A percentile compares a stretch with the other conserved stretches of the same genome.
Evolutionary conservation across 2,329 filamentous ascomycete species (phyloP).

Genomic region (Albifimbria verrucaria): DNA sequence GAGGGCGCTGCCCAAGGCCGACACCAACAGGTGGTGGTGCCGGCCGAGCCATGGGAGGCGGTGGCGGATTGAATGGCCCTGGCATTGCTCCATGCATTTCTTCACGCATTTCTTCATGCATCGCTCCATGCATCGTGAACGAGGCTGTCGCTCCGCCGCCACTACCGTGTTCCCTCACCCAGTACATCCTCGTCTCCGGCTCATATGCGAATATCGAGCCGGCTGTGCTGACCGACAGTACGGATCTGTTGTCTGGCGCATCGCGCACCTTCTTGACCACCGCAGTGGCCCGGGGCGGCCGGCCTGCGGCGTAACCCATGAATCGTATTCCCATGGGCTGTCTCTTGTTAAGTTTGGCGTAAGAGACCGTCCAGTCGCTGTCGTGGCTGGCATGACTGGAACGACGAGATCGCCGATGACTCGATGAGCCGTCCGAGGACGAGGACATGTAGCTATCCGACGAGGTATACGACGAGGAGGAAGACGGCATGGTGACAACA

Average conservation of each 20-base stretch:
- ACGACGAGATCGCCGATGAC: too few species aligned
- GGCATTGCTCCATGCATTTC: too few species aligned
- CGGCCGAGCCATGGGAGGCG: too few species aligned
- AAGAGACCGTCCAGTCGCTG: conserved; percentile 17
- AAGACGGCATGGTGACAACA: too few species aligned
- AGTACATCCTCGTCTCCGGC: conserved; percentile 20
- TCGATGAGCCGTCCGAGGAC: too few species aligned
- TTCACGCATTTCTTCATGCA: too few species aligned
- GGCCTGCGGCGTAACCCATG: conserved; percentile 23
- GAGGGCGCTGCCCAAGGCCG: too few species aligned
- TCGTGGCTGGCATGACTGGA: too few species aligned
- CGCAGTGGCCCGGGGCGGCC: conserved; percentile 16
- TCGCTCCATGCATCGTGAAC: background rate
- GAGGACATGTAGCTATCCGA: too few species aligned
- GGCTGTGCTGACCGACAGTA: conserved; percentile 15
- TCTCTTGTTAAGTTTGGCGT: conserved; percentile 20
- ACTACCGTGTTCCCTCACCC: conserved; percentile 11
- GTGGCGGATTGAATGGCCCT: too few species aligned
- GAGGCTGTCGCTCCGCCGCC: background rate
- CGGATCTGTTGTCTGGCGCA: conserved; percentile 17
- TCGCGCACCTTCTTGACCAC: conserved; percentile 25
- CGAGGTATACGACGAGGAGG: too few species aligned
- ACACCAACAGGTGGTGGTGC: too few species aligned
- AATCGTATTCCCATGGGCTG: conserved; percentile 19
- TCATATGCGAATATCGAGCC: conserved; percentile 15